Evolutionary conservation across 768 basidiomycete genomes (phyloP).

Genomic region (Boletus vinaceobasis): DNA sequence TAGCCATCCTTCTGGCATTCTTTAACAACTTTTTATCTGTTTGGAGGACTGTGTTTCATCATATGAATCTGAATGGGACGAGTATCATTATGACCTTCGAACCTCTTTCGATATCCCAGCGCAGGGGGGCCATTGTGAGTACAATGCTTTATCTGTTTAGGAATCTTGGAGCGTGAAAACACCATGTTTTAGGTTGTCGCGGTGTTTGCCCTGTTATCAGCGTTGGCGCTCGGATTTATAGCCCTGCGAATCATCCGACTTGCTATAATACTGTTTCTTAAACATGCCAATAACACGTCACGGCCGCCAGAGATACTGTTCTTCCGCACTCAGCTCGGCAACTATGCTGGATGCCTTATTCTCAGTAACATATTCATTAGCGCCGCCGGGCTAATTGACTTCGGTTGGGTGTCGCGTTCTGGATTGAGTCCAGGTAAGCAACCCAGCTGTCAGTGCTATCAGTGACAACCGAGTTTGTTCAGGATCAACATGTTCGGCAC

Average conservation of each 20-base stretch:
- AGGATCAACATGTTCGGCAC: conserved; percentile 52
- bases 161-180: not conserved
- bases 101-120: conserved; percentile 12
- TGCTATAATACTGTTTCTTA: conserved; percentile 35
- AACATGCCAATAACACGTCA: conserved; percentile 24
- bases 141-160: not conserved
- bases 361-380: conserved; percentile 54
- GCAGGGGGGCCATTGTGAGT: conserved; percentile 22
- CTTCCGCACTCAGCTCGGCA: conserved; percentile 69
- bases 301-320: conserved; percentile 50
- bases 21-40: not conserved
- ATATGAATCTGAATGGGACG: conserved; percentile 2
- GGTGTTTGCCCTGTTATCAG: conserved; percentile 52
- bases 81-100: not conserved
- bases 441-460: not conserved
- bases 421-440: conserved; percentile 49
- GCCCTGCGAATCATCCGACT: conserved; percentile 47
- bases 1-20: not conserved
- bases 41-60: not conserved
- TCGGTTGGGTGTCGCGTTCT: conserved; percentile 45
- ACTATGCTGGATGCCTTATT: conserved; percentile 63
- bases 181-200: conserved; percentile 38
- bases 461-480: not conserved
- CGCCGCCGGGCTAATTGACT: conserved; percentile 50
- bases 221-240: conserved; percentile 51